A percentile compares a stretch with the other conserved stretches of the same genome.
Conservation (phyloP, 2,329 filamentous ascomycete species). For the Phaeosphaeria sp. region DNA sequence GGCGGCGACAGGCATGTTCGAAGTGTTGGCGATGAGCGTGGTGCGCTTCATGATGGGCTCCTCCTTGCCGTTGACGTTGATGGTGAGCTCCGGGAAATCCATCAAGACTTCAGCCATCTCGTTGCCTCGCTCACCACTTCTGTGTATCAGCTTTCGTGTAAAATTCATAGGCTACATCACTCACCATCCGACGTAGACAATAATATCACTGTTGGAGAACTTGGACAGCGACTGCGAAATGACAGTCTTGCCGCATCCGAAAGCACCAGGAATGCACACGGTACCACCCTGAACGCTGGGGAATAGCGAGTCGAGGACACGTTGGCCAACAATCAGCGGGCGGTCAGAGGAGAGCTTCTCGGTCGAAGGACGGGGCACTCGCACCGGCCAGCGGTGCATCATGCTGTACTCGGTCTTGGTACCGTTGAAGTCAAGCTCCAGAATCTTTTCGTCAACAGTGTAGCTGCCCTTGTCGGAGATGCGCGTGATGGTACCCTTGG, state of each 20-base stretch:
- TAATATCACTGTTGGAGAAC: conserved; percentile 99
- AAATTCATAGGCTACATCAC: neutral
- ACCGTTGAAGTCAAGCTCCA: conserved; percentile 97
- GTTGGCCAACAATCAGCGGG: conserved; percentile 95
- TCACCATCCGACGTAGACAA: conserved; percentile 97
- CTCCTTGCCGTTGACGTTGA: conserved; percentile 90
- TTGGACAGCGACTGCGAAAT: conserved; percentile 99
- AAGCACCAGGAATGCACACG: conserved; percentile 96
- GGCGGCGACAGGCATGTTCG: conserved; percentile 99
- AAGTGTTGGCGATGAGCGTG: conserved; percentile 97
- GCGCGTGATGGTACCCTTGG: conserved; percentile 88
- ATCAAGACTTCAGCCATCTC: conserved; percentile 99
- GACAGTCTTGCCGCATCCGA: conserved; percentile 99
- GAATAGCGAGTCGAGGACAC: conserved; percentile 95
- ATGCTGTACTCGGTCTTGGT: conserved; percentile 93
- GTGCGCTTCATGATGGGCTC: conserved; percentile 99
- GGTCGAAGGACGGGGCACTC: conserved; percentile 88
- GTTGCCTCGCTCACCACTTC: conserved; percentile 72
- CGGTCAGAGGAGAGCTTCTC: conserved; percentile 90
- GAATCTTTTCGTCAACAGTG: conserved; percentile 90
- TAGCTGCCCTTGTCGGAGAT: conserved; percentile 91
- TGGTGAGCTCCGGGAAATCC: conserved; percentile 98
- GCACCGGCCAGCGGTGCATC: conserved; percentile 99
- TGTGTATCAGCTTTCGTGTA: neutral
- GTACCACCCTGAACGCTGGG: conserved; percentile 96